Evolutionary conservation across 257 asterid genomes (phyloP), one percentile per base, ranked within the genome.

Genomic region (Plantago major): DNA sequence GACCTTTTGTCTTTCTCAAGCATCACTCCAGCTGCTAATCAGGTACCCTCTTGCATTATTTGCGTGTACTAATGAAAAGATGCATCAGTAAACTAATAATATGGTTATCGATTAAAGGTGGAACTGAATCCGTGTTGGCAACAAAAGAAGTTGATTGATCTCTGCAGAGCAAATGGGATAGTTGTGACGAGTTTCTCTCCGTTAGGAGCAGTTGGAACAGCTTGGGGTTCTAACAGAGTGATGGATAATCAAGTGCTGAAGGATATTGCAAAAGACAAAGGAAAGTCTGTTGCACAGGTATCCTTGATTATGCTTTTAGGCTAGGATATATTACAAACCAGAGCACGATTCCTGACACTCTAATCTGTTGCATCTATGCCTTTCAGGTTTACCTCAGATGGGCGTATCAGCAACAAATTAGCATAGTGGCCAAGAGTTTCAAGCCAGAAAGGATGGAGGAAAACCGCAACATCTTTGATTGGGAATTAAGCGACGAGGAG

Each of bases 21-120:
- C 8, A 64, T 71, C 55, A 22, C 58, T 15, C 75, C 75, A 6
- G 65, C 70, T 22, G 70, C 50, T 30, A 70, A 70, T 64, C 70
- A 70, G 47, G 74, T 69, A 49, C 13, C 33, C 11, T 45, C 2
- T 30, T 11, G 4, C 50, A 47, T 15, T 3, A 46, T 47, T n/a
- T 47, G 6, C 8, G 7, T 12, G 18, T 47, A 50, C 26, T 22
- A 2, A 22, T 22, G 26, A 22, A 22, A 22, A 15, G 5, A 33
- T 50, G 17, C 55, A 7, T 17, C 5, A n/a, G 26, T 16, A n/a
- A 15, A 11, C 26, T 18, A 16, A 10, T 59, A 13, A 12, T 45
- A 42, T 19, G 15, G 19, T 50, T 0, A 5, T 54, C 49, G 64
- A 22, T 1, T 22, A 1, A 22, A 22, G 26, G 26, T 66, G 57